Evolutionary conservation across 2,329 filamentous ascomycete genomes (phyloP), one percentile per base, ranked within the genome.

Genomic region (Bertia moriformis): DNA sequence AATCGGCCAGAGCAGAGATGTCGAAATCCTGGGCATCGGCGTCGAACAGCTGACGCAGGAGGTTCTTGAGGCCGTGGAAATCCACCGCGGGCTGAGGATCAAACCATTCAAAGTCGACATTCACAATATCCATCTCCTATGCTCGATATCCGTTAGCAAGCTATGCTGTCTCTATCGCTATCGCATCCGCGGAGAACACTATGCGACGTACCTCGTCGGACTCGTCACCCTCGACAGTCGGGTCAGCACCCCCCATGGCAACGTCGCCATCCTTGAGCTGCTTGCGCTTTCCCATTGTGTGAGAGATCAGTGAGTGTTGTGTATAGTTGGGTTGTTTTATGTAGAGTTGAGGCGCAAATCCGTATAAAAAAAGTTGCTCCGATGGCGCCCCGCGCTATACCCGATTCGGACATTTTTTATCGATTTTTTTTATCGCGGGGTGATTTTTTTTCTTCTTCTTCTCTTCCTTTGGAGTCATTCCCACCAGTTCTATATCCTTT

Each of bases 41-140:
- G 53, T 81, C 77, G 56, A 82, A 69, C 18, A 82, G 63, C 53
- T 82, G 77, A 38, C 75, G 73, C 18, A 80, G 58, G 15, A 82
- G 67, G 18, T 66, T 71, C 51, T 80, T 80, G 46, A 82, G 62
- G 36, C 77, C 77, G 55, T 82, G 76, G 53, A 81, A 81, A 52
- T 82, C 77, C 45, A 76, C 60, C 1, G 65, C 64, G 2, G 73
- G 71, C 35, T 76, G 66, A 3, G 75, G 76, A 50, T 79, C 74
- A 52, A 81, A 81, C 71, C 72, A 80, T 60, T 82, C 77, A 45
- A 82, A 82, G 44, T 81, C 76, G 41, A 81, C 73, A 51, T 80
- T 67, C 42, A 82, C 62, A 51, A 75, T 69, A 50, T 77, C 70
- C 48, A 68, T 65, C 44, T 78, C 72, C 70, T 78, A 15, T 17